A percentile compares a stretch with the other conserved stretches of the same genome.
These are phyloP conservation scores for Ceratocystis smalleyi DNA, from an alignment of 2,329 filamentous ascomycete species.

Conservation along the genomic window DNA sequence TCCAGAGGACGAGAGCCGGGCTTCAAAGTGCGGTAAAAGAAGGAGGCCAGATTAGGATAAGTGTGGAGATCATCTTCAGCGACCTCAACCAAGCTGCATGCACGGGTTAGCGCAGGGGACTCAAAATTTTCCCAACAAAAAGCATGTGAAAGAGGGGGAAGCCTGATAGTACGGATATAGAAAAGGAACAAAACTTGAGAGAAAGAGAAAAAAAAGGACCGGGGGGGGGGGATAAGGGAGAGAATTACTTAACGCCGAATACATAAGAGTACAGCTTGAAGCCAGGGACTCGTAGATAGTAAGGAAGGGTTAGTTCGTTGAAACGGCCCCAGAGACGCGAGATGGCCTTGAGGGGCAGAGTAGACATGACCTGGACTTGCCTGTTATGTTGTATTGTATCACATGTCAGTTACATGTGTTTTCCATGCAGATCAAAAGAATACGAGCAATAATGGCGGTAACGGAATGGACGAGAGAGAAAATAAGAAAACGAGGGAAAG, in stretches of 20 bases:
- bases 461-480: background rate
- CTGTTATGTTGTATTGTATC: constrained; percentile 23
- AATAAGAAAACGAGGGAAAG: background rate
- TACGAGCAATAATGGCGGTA: background rate
- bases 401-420: constrained; percentile 11
- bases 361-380: constrained; percentile 90
- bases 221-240: too few species aligned
- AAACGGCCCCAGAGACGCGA: constrained; percentile 81
- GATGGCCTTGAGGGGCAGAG: constrained; percentile 75
- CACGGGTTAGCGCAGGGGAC: background rate
- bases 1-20: constrained; percentile 76
- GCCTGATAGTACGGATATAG: background rate
- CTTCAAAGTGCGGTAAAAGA: constrained; percentile 93
- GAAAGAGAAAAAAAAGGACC: background rate
- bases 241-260: constrained; percentile 61
- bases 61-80: constrained; percentile 73
- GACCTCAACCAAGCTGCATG: constrained; percentile 60
- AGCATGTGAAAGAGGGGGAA: constrained; percentile 10
- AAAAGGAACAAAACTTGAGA: background rate
- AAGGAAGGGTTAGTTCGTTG: constrained; percentile 78
- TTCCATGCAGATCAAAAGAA: constrained; percentile 6
- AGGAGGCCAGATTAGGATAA: constrained; percentile 85
- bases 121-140: constrained; percentile 14
- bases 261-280: constrained; percentile 84
- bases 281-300: constrained; percentile 72